Percentiles rank a stretch among this genome's conserved stretches.
Conservation (phyloP, 495 filamentous ascomycete genomes). For the Tuber umbilicatum region DNA sequence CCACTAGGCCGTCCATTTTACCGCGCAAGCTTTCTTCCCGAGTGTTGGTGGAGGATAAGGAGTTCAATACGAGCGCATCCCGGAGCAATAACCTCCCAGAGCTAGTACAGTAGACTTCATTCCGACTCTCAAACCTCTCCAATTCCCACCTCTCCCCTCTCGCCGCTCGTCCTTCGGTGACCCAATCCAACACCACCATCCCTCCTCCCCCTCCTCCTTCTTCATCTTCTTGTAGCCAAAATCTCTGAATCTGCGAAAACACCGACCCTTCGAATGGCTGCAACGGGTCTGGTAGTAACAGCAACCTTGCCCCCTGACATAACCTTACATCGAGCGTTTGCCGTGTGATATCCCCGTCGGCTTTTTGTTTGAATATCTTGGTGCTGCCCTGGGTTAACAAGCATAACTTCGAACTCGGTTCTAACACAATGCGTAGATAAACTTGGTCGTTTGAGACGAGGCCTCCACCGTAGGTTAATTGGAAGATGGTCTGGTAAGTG, state of each 20-base stretch:
- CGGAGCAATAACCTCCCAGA: constrained; percentile 63
- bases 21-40: constrained; percentile 46
- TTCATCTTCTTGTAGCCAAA: constrained; percentile 52
- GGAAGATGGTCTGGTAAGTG: constrained; percentile 63
- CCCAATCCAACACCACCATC: constrained; percentile 86
- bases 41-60: background rate
- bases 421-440: constrained; percentile 61
- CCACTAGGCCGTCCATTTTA: constrained; percentile 59
- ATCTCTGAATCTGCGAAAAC: constrained; percentile 75
- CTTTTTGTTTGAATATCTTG: constrained; percentile 79
- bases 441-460: constrained; percentile 81
- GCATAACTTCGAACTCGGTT: constrained; percentile 59
- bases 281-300: constrained; percentile 87
- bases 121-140: constrained; percentile 65
- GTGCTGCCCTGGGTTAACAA: constrained; percentile 88
- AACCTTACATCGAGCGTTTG: constrained; percentile 64
- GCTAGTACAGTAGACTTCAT: constrained; percentile 61
- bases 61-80: constrained; percentile 64
- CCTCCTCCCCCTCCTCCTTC: constrained; percentile 43
- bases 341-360: constrained; percentile 53
- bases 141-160: constrained; percentile 89
- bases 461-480: constrained; percentile 91
- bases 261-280: constrained; percentile 76
- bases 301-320: constrained; percentile 59
- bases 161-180: constrained; percentile 75